Conservation (phyloP, 2,329 filamentous ascomycete species). For the Akanthomyces lecanii region DNA sequence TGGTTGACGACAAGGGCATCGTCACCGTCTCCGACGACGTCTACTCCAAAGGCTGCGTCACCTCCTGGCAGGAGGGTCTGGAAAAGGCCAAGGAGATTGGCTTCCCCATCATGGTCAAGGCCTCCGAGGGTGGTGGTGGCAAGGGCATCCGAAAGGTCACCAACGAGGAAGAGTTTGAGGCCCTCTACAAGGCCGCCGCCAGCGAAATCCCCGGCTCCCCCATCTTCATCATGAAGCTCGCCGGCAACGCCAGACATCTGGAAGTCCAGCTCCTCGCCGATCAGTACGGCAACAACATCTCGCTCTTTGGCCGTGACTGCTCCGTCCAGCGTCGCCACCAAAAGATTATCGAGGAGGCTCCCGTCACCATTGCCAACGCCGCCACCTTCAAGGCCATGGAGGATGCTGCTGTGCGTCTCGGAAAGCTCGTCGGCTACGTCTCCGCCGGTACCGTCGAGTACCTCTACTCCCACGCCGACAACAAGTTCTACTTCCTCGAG, state of each 20-base stretch:
- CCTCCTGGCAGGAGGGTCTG: constrained; percentile 85
- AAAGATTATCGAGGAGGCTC: constrained; percentile 99
- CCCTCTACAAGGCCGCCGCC: constrained; percentile 90
- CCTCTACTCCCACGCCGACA: constrained; percentile 93
- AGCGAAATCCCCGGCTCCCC: constrained; percentile 97
- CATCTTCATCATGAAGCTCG: constrained; percentile 99
- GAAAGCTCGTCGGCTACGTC: constrained; percentile 93
- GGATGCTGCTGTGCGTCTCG: constrained; percentile 88
- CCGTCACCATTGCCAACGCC: constrained; percentile 89
- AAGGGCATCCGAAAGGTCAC: constrained; percentile 98
- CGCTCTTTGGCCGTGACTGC: constrained; percentile 96
- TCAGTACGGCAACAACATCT: constrained; percentile 99
- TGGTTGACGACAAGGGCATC: constrained; percentile 74
- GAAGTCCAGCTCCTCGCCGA: constrained; percentile 97
- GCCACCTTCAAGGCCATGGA: constrained; percentile 95
- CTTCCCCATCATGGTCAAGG: constrained; percentile 99
- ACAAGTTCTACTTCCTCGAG: constrained; percentile 99
- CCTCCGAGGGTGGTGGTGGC: constrained; percentile 97
- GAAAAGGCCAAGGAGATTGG: constrained; percentile 83
- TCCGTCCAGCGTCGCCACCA: constrained; percentile 97
- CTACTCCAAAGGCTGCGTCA: constrained; percentile 88
- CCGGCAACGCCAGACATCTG: constrained; percentile 91
- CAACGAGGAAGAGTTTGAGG: constrained; percentile 76
- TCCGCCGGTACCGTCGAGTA: constrained; percentile 99
- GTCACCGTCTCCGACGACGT: constrained; percentile 85